phyloP scores from a whole-genome alignment of 768 basidiomycete species.

The Boletellus ananiceps region DNA sequence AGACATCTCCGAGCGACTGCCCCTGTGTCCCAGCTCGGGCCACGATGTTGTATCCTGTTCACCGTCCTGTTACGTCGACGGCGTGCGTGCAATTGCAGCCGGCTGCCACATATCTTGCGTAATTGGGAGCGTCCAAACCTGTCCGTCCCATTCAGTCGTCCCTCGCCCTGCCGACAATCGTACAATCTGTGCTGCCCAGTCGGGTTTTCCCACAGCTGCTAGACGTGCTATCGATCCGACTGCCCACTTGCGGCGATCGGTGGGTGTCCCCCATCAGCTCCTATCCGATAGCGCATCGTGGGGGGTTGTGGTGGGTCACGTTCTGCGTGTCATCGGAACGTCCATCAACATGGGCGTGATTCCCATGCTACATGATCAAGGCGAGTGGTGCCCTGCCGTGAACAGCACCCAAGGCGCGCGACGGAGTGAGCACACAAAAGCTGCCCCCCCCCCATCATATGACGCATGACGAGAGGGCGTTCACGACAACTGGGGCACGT shows the following conservation, averaged over 20 bases:
- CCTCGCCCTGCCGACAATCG: too few relatives aligned
- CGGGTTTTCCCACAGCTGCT: too few relatives aligned
- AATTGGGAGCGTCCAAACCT: conserved; percentile 15
- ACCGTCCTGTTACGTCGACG: conserved; percentile 26
- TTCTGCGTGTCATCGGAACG: conserved; percentile 17
- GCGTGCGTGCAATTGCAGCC: conserved; percentile 11
- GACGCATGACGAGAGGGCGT: conserved; percentile 13
- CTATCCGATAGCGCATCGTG: conserved; percentile 8
- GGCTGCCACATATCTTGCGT: conserved; percentile 13
- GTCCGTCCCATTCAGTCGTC: conserved; percentile 14
- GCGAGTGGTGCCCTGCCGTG: conserved; percentile 17
- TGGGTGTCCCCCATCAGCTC: conserved; percentile 23
- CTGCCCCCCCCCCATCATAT: conserved; percentile 12
- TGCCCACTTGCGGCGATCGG: conserved; percentile 1
- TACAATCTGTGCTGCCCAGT: too few relatives aligned
- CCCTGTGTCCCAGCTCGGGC: conserved; percentile 14
- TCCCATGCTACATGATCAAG: conserved; percentile 23
- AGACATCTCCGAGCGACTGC: conserved; percentile 11
- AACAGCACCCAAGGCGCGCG: conserved; percentile 16
- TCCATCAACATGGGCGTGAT: conserved; percentile 16
- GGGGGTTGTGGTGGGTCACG: conserved; percentile 1
- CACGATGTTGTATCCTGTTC: not conserved
- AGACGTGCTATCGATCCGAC: too few relatives aligned
- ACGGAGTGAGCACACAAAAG: conserved; percentile 5
- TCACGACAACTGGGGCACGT: conserved; percentile 1